Base-by-base conservation (phyloP, 2,329 filamentous ascomycete genomes). In the Aspergillus ustus region DNA sequence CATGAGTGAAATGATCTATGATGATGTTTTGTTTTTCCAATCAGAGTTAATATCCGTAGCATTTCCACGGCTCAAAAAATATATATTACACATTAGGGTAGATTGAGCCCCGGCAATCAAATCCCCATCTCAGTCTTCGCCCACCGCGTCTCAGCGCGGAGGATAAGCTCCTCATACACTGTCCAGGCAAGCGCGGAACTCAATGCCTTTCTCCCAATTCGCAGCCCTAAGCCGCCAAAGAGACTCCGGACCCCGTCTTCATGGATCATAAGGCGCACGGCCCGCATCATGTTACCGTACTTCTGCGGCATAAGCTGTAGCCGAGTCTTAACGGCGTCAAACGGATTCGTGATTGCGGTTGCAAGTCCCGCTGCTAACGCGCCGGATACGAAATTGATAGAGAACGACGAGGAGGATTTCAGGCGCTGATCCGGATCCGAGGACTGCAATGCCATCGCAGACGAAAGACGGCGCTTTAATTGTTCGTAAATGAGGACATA, bases 121-220 rank as follows among this genome's bases (percentile, higher is more conserved):
- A 63, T 34, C 56, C 57, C 57, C 22, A 70, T 71, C 49, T 66
- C 63, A 29, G 73, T 69, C 31, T 69, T 68, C 22, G 72, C 72
- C 76, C 75, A 78, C 34, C 71, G 69, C 52, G 69, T 78, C 75
- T 89, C 87, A 1, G 90, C 90, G 69, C 91, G 84, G 63, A 93
- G 82, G 65, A 98, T 90, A 69, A 97, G 78, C 77, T 97, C 94
- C 80, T 99, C 95, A 73, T 99, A 99, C 45, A 97, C 84, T 9
- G 94, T 98, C 95, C 95, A 99, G 7, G 94, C 94, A 68, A 98
- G 83, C n/a, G 95, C 95, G 56, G 91, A 94, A 77, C 93, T 97
- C 49, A 97, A 79, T 5, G 93, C 94, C 77, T 99, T 99, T 68
- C 95, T 85, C 50, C 89, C 91, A 83, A 98, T 96, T 60, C 95